Conservation (phyloP, 257 asterid genomes). For the Schizonepeta tenuifolia region DNA sequence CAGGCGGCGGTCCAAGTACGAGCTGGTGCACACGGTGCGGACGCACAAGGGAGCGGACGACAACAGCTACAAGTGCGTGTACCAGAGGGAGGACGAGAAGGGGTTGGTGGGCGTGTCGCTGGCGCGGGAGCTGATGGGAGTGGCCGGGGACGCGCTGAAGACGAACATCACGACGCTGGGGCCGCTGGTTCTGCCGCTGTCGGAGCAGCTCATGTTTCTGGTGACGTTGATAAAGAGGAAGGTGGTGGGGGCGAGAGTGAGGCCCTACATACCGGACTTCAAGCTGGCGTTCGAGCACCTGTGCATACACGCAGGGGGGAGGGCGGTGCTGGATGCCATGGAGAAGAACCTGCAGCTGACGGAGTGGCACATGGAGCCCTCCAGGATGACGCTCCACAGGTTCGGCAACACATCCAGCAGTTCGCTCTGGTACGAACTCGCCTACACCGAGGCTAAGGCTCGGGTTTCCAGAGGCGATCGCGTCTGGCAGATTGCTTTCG, state of each 20-base stretch:
- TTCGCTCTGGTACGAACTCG: conserved; percentile 61
- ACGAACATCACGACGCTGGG: conserved; percentile 60
- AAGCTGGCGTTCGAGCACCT: conserved; percentile 66
- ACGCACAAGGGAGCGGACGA: conserved; percentile 65
- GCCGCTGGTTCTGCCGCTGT: conserved; percentile 52
- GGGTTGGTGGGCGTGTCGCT: conserved; percentile 52
- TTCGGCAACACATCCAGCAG: conserved; percentile 69
- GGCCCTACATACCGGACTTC: conserved; percentile 68
- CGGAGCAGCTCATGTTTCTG: conserved; percentile 58
- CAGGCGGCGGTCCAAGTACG: conserved; percentile 49
- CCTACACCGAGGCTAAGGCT: conserved; percentile 53
- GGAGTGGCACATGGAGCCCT: conserved; percentile 72
- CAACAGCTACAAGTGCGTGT: conserved; percentile 58
- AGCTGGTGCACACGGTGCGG: conserved; percentile 56
- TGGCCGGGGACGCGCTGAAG: conserved; percentile 57
- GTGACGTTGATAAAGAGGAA: conserved; percentile 43
- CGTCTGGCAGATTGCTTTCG: conserved; percentile 67
- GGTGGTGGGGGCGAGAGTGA: conserved; percentile 40
- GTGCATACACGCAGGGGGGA: conserved; percentile 62
- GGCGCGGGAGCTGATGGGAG: conserved; percentile 58
- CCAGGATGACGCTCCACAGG: conserved; percentile 62
- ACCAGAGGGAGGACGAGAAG: conserved; percentile 56
- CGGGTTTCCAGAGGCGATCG: conserved; percentile 47
- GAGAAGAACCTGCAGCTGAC: conserved; percentile 55
- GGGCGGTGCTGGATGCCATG: conserved; percentile 61